Evolutionary conservation across 768 basidiomycete genomes (phyloP).

Genomic region (Panaeolus cyanescens): DNA sequence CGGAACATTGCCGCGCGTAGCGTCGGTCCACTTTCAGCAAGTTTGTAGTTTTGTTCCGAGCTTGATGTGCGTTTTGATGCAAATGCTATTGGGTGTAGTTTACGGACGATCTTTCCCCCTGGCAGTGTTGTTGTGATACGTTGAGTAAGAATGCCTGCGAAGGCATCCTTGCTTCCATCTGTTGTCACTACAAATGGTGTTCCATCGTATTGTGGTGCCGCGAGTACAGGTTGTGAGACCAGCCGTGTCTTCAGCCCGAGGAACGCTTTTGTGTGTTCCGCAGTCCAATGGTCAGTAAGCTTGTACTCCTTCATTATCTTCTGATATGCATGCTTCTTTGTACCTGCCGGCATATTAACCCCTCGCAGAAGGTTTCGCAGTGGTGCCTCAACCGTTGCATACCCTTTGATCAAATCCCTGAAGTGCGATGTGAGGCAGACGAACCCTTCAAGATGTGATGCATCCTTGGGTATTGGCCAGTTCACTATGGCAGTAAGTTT

Average conservation of each 20-base stretch:
- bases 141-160: slow-evolving; percentile 33
- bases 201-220: slow-evolving; percentile 27
- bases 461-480: slow-evolving; percentile 27
- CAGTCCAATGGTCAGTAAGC: slow-evolving; percentile 13
- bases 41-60: slow-evolving; percentile 31
- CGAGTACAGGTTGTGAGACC: slow-evolving; percentile 28
- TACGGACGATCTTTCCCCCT: slow-evolving; percentile 12
- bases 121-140: slow-evolving; percentile 12
- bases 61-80: slow-evolving; percentile 33
- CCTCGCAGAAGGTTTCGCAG: slow-evolving; percentile 25
- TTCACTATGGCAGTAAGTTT: slow-evolving; percentile 37
- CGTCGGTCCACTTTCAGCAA: too few species aligned
- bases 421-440: slow-evolving; percentile 33
- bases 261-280: slow-evolving; percentile 17
- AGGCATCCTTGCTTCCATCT: slow-evolving; percentile 33
- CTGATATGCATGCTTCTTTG: slow-evolving; percentile 22
- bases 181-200: slow-evolving; percentile 32
- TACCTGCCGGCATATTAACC: slow-evolving; percentile 16
- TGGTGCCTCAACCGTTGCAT: slow-evolving; percentile 26
- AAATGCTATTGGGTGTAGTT: slow-evolving; percentile 30
- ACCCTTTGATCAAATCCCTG: slow-evolving; percentile 30
- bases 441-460: slow-evolving; percentile 29
- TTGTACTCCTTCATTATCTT: slow-evolving; percentile 17
- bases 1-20: too few species aligned
- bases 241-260: slow-evolving; percentile 29